Percentiles rank a stretch among this genome's conserved stretches.
Conservation (phyloP, 192 early-diverging fungal genomes). For the Podila verticillata region DNA sequence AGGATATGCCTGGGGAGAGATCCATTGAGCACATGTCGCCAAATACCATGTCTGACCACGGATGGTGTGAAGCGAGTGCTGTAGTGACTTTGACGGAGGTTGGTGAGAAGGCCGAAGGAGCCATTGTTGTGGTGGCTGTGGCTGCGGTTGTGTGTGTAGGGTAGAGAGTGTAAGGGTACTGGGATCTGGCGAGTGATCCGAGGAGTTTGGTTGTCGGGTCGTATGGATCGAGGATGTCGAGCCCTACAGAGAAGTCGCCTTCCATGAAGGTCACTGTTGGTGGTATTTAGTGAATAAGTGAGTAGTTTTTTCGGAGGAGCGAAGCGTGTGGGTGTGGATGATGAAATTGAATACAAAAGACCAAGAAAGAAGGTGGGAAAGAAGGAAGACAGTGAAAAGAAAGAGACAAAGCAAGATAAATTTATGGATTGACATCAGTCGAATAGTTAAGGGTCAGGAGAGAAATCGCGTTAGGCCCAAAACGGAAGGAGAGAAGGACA, state of each 20-base stretch:
- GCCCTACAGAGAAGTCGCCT: conserved; percentile 17
- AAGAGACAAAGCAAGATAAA: not conserved
- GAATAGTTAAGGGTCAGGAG: conserved; percentile 2
- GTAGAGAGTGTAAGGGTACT: not conserved
- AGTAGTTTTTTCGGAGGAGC: not conserved
- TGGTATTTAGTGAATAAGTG: not conserved
- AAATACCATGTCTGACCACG: conserved; percentile 39
- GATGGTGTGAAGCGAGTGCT: conserved; percentile 10
- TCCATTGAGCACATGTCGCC: conserved; percentile 27
- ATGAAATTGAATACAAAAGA: not conserved
- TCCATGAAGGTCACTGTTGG: conserved; percentile 29
- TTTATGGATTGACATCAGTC: conserved; percentile 14
- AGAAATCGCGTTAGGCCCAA: not conserved
- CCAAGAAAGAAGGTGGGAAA: not conserved
- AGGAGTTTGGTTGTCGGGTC: conserved; percentile 27
- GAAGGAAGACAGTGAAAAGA: not conserved
- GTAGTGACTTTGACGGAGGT: not conserved
- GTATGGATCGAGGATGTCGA: conserved; percentile 27
- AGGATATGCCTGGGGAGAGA: conserved; percentile 12
- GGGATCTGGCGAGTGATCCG: not conserved
- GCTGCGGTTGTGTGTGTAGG: not conserved
- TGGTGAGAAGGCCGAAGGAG: not conserved
- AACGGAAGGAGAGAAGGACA: not conserved
- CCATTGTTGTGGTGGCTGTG: not conserved
- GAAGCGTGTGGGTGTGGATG: not conserved